Evolutionary conservation across 768 basidiomycete species (phyloP), one percentile per base, ranked within the genome.

Genomic region (Russula ochroleuca): DNA sequence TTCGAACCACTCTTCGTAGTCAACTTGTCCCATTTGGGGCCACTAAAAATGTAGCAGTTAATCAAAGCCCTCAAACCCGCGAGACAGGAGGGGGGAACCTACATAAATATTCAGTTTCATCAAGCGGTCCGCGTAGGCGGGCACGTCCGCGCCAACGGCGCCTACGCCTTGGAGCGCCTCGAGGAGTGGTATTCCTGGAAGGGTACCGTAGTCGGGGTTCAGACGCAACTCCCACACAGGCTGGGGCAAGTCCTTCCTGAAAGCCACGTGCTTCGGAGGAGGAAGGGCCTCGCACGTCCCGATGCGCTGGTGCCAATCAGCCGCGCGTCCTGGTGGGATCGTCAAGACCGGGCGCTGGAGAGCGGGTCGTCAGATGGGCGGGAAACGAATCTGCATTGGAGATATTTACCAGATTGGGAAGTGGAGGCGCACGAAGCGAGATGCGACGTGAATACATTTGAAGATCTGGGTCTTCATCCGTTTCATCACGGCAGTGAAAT

Each of bases 1-100:
- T 25, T 54, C 51, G 8, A 64, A 64, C 63, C 58, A 64, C 31
- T 59, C 58, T 43, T 64, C 63, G 19, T 64, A 64, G n/a, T 64
- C 63, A 15, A 54, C 35, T 15, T 28, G 8, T 1, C 63, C 63
- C 11, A 11, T 19, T 17, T 54, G 57, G 23, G 63, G 63, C 63
- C 63, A 64, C 63, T 64, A 15, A 47, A 54, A 17, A 2, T 31
- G 19, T 19, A 23, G 8, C 49, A 37, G 11, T 13, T 15, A 13
- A 33, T 35, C 33, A 9, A 33, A 14, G 3, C 15, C 48, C 25
- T 25, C 25, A 5, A 13, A 21, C 11, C 10, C 13, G 1, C n/a
- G n/a, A n/a, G n/a, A n/a, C n/a, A 7, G 47, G 23, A 25, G 48
- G 21, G 17, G 28, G 8, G 14, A 13, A 49, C 63, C 15, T 19